These are phyloP conservation scores for Thraustochytrium striatum DNA, from an alignment of 352 stramenopile genomes.

Conservation along the genomic window DNA sequence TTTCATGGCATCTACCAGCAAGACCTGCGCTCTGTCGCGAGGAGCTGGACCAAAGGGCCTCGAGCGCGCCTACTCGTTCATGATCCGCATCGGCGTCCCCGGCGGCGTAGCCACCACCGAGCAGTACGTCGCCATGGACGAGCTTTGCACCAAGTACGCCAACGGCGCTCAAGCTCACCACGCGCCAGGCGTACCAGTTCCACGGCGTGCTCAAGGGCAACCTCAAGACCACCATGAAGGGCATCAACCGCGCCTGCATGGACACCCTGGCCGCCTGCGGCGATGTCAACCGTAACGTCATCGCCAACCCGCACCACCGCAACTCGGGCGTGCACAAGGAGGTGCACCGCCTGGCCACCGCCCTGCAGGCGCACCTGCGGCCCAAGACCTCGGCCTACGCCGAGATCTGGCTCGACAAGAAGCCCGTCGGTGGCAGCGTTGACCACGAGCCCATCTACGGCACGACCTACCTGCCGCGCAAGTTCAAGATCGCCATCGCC, in stretches of 20 bases:
- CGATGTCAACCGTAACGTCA: conserved; percentile 94
- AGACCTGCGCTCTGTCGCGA: conserved; percentile 77
- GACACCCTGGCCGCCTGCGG: conserved; percentile 92
- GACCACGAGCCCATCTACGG: conserved; percentile 96
- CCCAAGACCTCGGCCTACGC: conserved; percentile 89
- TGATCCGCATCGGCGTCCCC: conserved; percentile 92
- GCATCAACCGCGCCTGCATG: conserved; percentile 81
- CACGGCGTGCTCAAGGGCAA: conserved; percentile 94
- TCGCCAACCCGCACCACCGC: conserved; percentile 77
- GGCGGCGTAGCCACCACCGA: conserved; percentile 84
- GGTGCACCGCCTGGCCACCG: conserved; percentile 74
- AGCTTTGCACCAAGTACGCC: conserved; percentile 82
- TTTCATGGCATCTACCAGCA: conserved; percentile 97
- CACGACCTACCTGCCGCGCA: conserved; percentile 90
- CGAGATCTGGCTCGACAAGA: conserved; percentile 95
- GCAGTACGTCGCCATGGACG: conserved; percentile 87
- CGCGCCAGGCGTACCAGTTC: conserved; percentile 90
- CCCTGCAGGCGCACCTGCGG: conserved; percentile 85
- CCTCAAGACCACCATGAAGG: conserved; percentile 90
- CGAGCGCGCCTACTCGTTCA: conserved; percentile 90
- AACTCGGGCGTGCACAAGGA: conserved; percentile 78
- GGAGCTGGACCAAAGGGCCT: conserved; percentile 61
- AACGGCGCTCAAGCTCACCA: conserved; percentile 90
- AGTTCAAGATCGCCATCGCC: conserved; percentile 98
- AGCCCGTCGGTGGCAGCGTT: conserved; percentile 67